Conservation (phyloP, 2,329 filamentous ascomycete species). For the Aphanoascus verrucosus region DNA sequence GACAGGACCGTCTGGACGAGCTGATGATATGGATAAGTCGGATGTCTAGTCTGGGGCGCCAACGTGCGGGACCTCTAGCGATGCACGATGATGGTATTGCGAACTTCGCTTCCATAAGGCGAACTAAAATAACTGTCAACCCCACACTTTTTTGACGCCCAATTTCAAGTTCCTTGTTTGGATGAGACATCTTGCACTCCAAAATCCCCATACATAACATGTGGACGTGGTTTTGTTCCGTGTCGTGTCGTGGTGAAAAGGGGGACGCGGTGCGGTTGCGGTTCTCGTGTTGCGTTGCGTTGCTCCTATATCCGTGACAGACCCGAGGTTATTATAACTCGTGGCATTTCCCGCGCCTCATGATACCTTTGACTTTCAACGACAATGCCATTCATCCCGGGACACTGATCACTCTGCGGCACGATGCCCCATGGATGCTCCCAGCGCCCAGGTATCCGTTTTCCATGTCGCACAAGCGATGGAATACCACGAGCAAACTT, state of each 20-base stretch:
- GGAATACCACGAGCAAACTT: not conserved
- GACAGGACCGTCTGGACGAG: no score
- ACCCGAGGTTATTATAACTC: no score
- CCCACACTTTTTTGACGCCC: constrained; percentile 8
- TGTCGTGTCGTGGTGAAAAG: no score
- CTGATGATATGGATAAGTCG: not conserved
- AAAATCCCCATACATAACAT: no score
- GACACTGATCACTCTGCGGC: not conserved
- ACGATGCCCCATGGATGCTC: not conserved
- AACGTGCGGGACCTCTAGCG: not conserved
- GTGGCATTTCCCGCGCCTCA: not conserved
- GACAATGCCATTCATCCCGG: not conserved
- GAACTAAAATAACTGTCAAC: constrained; percentile 1
- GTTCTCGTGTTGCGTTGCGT: no score
- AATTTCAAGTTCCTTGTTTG: constrained; percentile 1
- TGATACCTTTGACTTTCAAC: not conserved
- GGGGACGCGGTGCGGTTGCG: no score
- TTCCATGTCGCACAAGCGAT: not conserved
- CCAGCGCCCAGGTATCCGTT: not conserved
- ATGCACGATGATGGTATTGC: constrained; percentile 2
- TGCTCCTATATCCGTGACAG: no score
- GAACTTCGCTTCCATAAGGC: constrained; percentile 4
- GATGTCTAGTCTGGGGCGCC: not conserved
- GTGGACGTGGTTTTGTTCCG: no score
- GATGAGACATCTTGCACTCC: not conserved